These are phyloP conservation scores for Dothiorella sarmentorum DNA, from an alignment of 2,329 filamentous ascomycete species.

Conservation along the genomic window DNA sequence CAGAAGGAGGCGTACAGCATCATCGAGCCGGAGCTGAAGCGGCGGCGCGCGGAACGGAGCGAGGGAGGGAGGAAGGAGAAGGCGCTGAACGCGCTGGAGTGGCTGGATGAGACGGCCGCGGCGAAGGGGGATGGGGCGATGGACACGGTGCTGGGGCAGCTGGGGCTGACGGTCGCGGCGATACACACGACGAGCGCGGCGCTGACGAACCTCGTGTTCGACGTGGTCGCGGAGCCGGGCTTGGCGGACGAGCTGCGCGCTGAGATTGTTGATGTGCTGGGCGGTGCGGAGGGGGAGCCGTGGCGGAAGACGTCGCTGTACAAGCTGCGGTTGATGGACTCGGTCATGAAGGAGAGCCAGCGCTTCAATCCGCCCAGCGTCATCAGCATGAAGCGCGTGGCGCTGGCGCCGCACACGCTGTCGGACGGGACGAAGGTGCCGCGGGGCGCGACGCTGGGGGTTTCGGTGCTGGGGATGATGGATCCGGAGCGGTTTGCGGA, in stretches of 20 bases:
- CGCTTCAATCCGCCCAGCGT: background rate
- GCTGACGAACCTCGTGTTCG: background rate
- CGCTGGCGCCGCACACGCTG: background rate
- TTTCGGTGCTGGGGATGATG: background rate
- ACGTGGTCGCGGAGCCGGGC: conserved; percentile 21
- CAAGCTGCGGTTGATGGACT: conserved; percentile 20
- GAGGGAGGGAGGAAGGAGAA: conserved; percentile 21
- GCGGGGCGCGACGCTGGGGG: background rate
- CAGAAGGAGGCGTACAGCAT: conserved; percentile 34
- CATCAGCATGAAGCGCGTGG: background rate
- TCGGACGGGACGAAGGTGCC: background rate
- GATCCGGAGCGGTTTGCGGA: background rate
- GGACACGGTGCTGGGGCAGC: background rate
- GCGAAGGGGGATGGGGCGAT: too few relatives aligned
- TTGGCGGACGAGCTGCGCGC: conserved; percentile 20
- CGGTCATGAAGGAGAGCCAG: conserved; percentile 21
- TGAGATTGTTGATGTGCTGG: conserved; percentile 13
- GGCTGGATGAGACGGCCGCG: conserved; percentile 20
- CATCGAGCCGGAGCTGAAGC: conserved; percentile 33
- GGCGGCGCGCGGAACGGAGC: conserved; percentile 24
- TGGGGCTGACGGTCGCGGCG: conserved; percentile 17
- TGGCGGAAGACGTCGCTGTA: conserved; percentile 9
- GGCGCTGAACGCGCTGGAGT: conserved; percentile 16
- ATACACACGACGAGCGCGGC: conserved; percentile 19
- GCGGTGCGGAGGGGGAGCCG: background rate